Conservation (phyloP, 164 flowering plant genomes). For the Sextonia rubra region DNA sequence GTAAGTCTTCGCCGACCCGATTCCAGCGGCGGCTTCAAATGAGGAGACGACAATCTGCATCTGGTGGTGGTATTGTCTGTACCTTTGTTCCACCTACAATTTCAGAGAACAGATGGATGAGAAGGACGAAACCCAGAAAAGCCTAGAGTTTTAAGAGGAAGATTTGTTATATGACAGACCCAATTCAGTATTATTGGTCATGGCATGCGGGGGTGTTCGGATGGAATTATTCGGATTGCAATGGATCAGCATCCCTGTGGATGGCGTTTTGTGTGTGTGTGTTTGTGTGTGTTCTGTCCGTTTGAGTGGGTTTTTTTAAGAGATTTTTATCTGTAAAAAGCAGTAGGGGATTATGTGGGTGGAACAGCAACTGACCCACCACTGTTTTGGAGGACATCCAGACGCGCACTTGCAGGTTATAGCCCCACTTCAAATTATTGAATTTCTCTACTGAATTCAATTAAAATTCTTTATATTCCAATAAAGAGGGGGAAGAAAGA, state of each 20-base stretch:
- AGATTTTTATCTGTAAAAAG: too few species aligned
- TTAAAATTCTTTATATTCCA: too few species aligned
- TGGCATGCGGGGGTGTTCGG: neutral
- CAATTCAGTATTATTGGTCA: neutral
- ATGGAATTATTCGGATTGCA: neutral
- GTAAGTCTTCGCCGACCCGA: conserved; percentile 13
- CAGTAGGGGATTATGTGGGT: neutral
- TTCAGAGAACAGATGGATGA: conserved; percentile 12
- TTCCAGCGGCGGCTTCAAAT: conserved; percentile 14
- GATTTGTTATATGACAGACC: too few species aligned
- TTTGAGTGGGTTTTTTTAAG: too few species aligned
- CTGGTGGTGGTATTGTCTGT: conserved; percentile 16
- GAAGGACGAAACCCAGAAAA: neutral
- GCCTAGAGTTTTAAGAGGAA: too few species aligned
- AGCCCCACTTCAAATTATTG: too few species aligned
- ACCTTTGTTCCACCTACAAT: conserved; percentile 17
- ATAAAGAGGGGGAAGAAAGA: too few species aligned
- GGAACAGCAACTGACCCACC: neutral
- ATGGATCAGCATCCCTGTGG: neutral
- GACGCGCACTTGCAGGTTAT: neutral
- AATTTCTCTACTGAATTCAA: neutral
- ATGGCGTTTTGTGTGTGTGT: neutral
- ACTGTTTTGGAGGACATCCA: neutral
- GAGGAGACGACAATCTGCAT: conserved; percentile 28
- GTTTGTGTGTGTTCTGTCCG: too few species aligned